Percentiles rank a stretch among this genome's conserved stretches.
These are phyloP conservation scores for Aspergillus caelatus DNA, from an alignment of 2,329 filamentous ascomycete genomes.

Conservation along the genomic window DNA sequence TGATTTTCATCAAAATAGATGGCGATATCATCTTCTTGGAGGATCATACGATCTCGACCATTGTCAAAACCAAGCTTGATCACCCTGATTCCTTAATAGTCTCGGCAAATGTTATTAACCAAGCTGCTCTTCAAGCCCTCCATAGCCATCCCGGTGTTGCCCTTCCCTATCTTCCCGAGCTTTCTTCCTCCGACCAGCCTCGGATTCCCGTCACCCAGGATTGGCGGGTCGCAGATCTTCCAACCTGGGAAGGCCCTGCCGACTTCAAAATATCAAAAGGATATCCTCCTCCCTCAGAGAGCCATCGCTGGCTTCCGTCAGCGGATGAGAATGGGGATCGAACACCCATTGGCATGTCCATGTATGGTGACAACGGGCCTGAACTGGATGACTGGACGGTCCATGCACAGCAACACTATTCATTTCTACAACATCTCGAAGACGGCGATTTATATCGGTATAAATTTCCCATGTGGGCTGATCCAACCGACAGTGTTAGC, in stretches of 20 bases:
- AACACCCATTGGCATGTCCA: slow-evolving; percentile 52
- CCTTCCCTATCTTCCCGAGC: slow-evolving; percentile 57
- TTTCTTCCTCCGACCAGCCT: slow-evolving; percentile 23
- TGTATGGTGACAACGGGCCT: slow-evolving; percentile 50
- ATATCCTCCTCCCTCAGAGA: slow-evolving; percentile 32
- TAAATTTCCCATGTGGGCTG: slow-evolving; percentile 51
- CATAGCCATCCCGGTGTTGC: slow-evolving; percentile 58
- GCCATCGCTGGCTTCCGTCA: slow-evolving; percentile 57
- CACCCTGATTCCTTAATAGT: slow-evolving; percentile 56
- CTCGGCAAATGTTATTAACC: slow-evolving; percentile 61
- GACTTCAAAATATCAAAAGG: slow-evolving; percentile 32
- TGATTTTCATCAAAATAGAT: slow-evolving; percentile 48
- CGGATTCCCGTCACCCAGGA: slow-evolving; percentile 23
- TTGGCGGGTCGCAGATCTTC: slow-evolving; percentile 39
- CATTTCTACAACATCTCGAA: slow-evolving; percentile 55
- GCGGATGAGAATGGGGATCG: slow-evolving; percentile 38
- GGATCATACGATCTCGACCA: slow-evolving; percentile 53
- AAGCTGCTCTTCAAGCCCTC: slow-evolving; percentile 57
- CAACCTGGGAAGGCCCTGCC: slow-evolving; percentile 36
- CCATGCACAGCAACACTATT: slow-evolving; percentile 49
- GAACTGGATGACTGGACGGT: slow-evolving; percentile 55
- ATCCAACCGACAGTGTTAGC: slow-evolving; percentile 54
- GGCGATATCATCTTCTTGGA: slow-evolving; percentile 48
- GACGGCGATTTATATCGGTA: slow-evolving; percentile 49
- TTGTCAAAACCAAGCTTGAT: slow-evolving; percentile 56